Conservation (phyloP, 192 early-diverging fungal genomes). For the Glomus cerebriforme region DNA sequence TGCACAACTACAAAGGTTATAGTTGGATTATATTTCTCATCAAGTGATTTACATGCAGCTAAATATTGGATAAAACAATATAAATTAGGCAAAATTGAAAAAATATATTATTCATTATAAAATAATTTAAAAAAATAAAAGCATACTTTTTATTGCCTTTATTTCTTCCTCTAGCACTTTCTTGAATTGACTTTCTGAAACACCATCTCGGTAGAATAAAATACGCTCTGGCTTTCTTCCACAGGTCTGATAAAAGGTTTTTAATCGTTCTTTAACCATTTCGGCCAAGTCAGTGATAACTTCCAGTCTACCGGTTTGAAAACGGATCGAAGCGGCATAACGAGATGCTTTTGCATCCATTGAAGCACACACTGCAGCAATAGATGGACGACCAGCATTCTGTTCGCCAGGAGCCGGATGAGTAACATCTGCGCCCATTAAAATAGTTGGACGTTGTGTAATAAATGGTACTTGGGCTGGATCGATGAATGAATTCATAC, state of each 20-base stretch:
- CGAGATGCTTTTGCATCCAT: not conserved
- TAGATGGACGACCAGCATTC: conserved; percentile 54
- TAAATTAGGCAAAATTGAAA: not conserved
- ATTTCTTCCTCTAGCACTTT: conserved; percentile 76
- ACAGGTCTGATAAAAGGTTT: not conserved
- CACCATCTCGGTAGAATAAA: conserved; percentile 87
- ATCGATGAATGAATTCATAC: conserved; percentile 69
- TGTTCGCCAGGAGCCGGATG: not conserved
- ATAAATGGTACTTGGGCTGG: conserved; percentile 67
- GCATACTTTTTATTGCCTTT: conserved; percentile 50
- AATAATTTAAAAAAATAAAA: not conserved
- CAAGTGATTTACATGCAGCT: not conserved
- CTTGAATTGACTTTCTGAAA: conserved; percentile 82
- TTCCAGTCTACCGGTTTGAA: conserved; percentile 61
- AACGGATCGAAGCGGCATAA: conserved; percentile 36
- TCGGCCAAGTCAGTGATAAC: conserved; percentile 64
- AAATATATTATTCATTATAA: not conserved
- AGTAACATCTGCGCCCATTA: conserved; percentile 89
- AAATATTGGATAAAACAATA: no score
- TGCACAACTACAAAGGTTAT: not conserved
- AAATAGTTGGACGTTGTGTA: conserved; percentile 62
- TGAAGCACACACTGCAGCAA: conserved; percentile 51
- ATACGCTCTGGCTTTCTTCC: conserved; percentile 37
- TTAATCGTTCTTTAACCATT: conserved; percentile 43
- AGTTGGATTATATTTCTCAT: not conserved